Evolutionary conservation across 1,139 yeast genomes (phyloP).

Genomic region (Blastobotrys arbuscula): DNA sequence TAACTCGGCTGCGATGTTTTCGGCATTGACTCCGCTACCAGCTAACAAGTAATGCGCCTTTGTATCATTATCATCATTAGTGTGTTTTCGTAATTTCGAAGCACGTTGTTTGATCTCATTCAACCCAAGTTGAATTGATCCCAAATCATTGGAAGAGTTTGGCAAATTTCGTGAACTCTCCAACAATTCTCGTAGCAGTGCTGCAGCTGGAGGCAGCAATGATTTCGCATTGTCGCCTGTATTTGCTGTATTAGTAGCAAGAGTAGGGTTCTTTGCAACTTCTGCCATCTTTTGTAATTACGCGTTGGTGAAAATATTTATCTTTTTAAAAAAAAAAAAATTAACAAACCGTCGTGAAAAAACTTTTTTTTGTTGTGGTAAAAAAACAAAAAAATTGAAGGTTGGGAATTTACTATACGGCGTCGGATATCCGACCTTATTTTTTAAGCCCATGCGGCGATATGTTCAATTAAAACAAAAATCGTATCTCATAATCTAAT

Average conservation of each 20-base stretch:
- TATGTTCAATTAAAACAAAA: too few species aligned
- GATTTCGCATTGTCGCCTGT: neutral
- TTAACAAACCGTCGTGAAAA: too few species aligned
- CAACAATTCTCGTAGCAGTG: slow-evolving; percentile 53
- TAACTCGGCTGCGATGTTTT: slow-evolving; percentile 68
- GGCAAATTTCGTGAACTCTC: slow-evolving; percentile 72
- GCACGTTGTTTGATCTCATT: slow-evolving; percentile 74
- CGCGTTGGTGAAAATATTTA: neutral
- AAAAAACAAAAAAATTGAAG: too few species aligned
- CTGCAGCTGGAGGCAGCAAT: slow-evolving; percentile 40
- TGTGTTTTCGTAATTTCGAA: slow-evolving; percentile 47
- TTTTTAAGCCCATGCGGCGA: too few species aligned
- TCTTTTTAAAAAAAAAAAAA: neutral
- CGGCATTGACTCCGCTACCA: slow-evolving; percentile 83
- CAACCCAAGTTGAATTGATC: slow-evolving; percentile 68
- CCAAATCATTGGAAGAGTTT: slow-evolving; percentile 55
- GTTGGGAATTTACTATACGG: too few species aligned
- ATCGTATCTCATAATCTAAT: too few species aligned
- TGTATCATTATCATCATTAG: slow-evolving; percentile 50
- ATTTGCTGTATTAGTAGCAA: slow-evolving; percentile 7
- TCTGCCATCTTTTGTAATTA: slow-evolving; percentile 9
- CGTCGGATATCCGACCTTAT: too few species aligned
- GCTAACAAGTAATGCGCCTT: slow-evolving; percentile 90
- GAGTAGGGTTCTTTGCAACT: neutral
- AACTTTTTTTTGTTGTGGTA: too few species aligned